phyloP scores from a whole-genome alignment of 768 basidiomycete genomes.

The Lactarius psammicola region DNA sequence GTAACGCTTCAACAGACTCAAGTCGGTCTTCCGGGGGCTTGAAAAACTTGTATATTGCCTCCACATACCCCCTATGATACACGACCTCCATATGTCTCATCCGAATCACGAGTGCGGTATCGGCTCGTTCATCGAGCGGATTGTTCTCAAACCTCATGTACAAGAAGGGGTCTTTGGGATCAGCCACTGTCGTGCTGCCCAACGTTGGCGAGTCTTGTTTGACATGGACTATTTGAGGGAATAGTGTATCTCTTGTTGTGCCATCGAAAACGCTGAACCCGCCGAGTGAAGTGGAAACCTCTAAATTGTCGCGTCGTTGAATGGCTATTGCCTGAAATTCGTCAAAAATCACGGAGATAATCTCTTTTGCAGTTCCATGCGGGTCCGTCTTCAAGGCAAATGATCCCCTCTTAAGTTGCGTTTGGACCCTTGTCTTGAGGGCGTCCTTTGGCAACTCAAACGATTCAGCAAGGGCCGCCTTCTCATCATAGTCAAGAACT shows the following conservation, averaged over 20 bases:
- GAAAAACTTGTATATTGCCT: conserved; percentile 88
- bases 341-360: conserved; percentile 86
- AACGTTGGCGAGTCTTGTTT: conserved; percentile 32
- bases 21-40: conserved; percentile 92
- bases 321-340: conserved; percentile 78
- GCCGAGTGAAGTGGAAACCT: conserved; percentile 79
- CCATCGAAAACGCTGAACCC: conserved; percentile 89
- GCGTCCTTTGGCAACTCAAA: conserved; percentile 77
- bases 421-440: conserved; percentile 68
- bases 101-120: conserved; percentile 82
- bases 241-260: conserved; percentile 74
- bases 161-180: conserved; percentile 66
- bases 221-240: conserved; percentile 89
- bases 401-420: conserved; percentile 83
- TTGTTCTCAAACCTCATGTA: conserved; percentile 89
- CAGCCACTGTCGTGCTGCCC: conserved; percentile 22
- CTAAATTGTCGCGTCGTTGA: conserved; percentile 85
- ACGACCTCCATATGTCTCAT: conserved; percentile 97
- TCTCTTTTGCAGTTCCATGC: conserved; percentile 58
- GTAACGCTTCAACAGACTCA: conserved; percentile 90
- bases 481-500: conserved; percentile 90
- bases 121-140: conserved; percentile 87
- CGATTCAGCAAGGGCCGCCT: conserved; percentile 63
- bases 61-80: conserved; percentile 91
- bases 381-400: conserved; percentile 80